Percentiles rank a stretch among this genome's conserved stretches.
These are phyloP conservation scores for Yarrowia sp. DNA, from an alignment of 805 yeast genomes.

Conservation along the genomic window DNA sequence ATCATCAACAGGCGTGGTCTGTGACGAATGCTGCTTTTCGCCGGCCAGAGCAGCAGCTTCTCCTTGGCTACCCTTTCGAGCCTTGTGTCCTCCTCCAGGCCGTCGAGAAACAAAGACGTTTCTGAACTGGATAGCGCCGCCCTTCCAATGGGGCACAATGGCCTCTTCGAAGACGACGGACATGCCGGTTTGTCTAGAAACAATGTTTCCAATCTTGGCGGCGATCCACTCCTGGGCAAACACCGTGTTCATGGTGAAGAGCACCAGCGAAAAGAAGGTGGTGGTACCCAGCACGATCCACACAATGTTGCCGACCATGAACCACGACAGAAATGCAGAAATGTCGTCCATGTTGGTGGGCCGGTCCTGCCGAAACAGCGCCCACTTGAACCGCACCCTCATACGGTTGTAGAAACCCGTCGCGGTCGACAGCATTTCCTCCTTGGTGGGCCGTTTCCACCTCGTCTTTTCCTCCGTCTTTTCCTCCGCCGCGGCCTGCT, in stretches of 20 bases:
- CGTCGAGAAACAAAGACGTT: constrained; percentile 84
- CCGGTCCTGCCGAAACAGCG: constrained; percentile 66
- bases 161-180: constrained; percentile 90
- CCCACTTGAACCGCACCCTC: constrained; percentile 63
- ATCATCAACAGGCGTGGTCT: constrained; percentile 49
- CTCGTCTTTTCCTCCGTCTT: background rate
- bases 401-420: constrained; percentile 45
- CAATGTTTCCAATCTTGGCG: constrained; percentile 69
- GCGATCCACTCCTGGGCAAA: constrained; percentile 90
- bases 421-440: constrained; percentile 47
- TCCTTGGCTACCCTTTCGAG: constrained; percentile 69
- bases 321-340: constrained; percentile 87
- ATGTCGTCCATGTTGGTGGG: constrained; percentile 93
- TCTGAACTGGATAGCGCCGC: constrained; percentile 77
- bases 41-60: constrained; percentile 54
- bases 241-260: constrained; percentile 76
- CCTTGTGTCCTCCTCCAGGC: constrained; percentile 55
- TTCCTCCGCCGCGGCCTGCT: background rate
- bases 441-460: constrained; percentile 39
- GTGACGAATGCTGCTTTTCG: constrained; percentile 39
- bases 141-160: constrained; percentile 89
- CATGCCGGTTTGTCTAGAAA: constrained; percentile 78
- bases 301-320: constrained; percentile 80
- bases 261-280: constrained; percentile 77
- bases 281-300: constrained; percentile 86